Conservation (phyloP, 2,329 filamentous ascomycete genomes). For the Periconia digitata region DNA sequence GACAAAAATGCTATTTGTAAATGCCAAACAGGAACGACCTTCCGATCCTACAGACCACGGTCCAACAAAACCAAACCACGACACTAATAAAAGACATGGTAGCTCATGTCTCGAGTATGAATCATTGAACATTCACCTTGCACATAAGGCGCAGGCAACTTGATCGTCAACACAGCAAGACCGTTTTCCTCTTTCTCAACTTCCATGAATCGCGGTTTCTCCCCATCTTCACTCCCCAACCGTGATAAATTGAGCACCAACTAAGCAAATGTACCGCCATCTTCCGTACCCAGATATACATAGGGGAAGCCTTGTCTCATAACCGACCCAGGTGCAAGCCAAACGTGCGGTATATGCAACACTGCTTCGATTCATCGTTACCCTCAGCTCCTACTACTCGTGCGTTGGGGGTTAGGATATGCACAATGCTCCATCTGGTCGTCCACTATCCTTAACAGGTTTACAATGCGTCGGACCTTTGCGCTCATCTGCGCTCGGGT, state of each 20-base stretch:
- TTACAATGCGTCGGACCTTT: slow-evolving; percentile 11
- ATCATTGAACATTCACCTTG: neutral
- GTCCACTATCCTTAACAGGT: slow-evolving; percentile 10
- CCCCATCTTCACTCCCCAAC: neutral
- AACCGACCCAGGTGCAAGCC: slow-evolving; percentile 11
- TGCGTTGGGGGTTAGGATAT: slow-evolving; percentile 14
- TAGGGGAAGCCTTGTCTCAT: slow-evolving; percentile 11
- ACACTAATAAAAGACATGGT: neutral
- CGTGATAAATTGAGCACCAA: neutral
- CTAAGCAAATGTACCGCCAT: neutral
- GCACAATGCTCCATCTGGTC: slow-evolving; percentile 8
- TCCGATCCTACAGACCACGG: neutral
- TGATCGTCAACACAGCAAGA: neutral
- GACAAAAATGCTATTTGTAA: neutral
- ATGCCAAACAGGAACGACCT: neutral
- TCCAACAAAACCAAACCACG: neutral
- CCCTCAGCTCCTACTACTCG: slow-evolving; percentile 4
- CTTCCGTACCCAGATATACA: neutral
- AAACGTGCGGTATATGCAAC: slow-evolving; percentile 9
- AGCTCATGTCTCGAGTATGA: neutral
- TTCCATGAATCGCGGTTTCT: neutral
- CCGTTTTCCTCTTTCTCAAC: neutral
- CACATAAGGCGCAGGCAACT: neutral
- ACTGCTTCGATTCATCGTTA: no score
- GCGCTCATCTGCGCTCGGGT: slow-evolving; percentile 12